Evolutionary conservation across 495 filamentous ascomycete genomes (phyloP).

Genomic region (Penicillium atrosanguineum): DNA sequence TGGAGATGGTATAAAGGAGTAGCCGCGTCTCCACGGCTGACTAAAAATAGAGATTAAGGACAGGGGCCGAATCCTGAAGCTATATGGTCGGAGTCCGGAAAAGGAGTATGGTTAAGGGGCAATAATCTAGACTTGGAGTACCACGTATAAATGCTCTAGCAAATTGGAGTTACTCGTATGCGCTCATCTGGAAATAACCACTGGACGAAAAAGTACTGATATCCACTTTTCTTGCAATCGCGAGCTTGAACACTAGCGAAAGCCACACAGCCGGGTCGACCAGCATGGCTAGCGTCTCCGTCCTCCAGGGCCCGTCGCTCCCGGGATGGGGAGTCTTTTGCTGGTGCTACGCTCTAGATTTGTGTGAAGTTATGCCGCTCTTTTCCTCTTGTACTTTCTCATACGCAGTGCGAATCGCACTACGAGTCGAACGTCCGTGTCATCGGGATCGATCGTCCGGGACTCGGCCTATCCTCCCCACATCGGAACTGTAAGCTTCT

Average conservation of each 20-base stretch:
- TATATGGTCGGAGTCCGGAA: neutral
- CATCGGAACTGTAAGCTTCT: constrained; percentile 33
- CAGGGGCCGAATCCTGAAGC: neutral
- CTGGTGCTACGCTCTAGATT: constrained; percentile 32
- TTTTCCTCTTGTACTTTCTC: constrained; percentile 39
- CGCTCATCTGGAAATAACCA: neutral
- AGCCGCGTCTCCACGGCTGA: constrained; percentile 1
- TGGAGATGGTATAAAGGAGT: neutral
- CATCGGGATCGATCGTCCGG: constrained; percentile 39
- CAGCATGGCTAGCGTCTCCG: constrained; percentile 13
- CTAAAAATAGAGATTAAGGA: constrained; percentile 3
- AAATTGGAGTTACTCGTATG: neutral
- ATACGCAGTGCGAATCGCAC: constrained; percentile 29
- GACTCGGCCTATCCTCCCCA: constrained; percentile 35
- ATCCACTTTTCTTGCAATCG: neutral
- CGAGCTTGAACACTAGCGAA: constrained; percentile 9
- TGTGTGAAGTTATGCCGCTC: constrained; percentile 12
- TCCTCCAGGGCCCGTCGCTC: constrained; percentile 10
- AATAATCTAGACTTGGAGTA: neutral
- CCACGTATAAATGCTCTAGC: neutral
- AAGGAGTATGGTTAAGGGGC: neutral
- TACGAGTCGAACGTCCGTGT: constrained; percentile 28
- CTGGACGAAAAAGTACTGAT: neutral
- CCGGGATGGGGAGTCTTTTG: constrained; percentile 22
- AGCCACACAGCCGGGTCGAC: constrained; percentile 11